Base-by-base conservation (phyloP, 495 filamentous ascomycete genomes). In the Baudoinia panamericana region DNA sequence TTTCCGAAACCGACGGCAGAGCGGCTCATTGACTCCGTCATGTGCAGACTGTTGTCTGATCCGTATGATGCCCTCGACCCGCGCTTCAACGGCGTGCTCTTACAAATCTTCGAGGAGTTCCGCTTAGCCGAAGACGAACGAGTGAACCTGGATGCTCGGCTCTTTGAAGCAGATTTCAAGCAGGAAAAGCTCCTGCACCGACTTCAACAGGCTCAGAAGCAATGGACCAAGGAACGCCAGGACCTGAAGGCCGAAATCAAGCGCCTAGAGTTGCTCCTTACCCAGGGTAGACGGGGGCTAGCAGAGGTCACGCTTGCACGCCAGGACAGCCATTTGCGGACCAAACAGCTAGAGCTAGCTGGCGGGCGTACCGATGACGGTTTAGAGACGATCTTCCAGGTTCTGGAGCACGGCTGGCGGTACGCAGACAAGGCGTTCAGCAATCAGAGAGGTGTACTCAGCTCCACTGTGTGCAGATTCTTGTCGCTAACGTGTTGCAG, bases 61-160 rank as follows among this genome's bases (percentile, higher is more conserved):
- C 50, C 54, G 10, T 34, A 37, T 9, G 15, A 49, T 15, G 36
- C 37, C 18, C 46, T 62, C 8, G 50, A 55, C 5, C 20, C 49
- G 12, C 36, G 53, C 11, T 51, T 54, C 36, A 54, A 57, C 41
- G 51, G 48, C 21, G 34, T 41, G 13, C 30, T 62, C 7, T 31
- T 59, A 22, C 49, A 42, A n/a, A 47, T 62, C 21, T 49, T 59
- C 30, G 59, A 60, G 34, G 36, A 45, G 25, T 62, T 50, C 36
- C 47, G 51, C 19, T 41, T 53, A 25, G 13, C 57, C 4, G 23
- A 31, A 12, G 48, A 53, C 15, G 44, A 56, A 18, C 53, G 56
- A 41, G 30, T 39, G 22, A 29, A 43, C 4, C 21, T 56, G 26
- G 30, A 53, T 4, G 29, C 24, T 4, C 21, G 30, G 4, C 15